Conservation (phyloP, 2,329 filamentous ascomycete genomes). For the Pseudocercospora macadamiae region DNA sequence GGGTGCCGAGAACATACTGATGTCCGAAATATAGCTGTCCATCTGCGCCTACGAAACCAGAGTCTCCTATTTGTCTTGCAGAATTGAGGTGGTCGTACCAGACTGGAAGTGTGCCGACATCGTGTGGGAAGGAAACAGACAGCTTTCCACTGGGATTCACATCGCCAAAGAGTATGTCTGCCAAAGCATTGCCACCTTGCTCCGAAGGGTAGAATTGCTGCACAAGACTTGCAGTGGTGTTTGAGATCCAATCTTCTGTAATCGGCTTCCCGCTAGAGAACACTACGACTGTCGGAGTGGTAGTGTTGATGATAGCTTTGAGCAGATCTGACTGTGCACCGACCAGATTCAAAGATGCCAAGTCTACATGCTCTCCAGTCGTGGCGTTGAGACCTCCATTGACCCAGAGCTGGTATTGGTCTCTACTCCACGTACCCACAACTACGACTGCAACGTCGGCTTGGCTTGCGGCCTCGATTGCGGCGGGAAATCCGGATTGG, state of each 20-base stretch:
- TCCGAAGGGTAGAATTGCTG: conserved; percentile 78
- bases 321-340: conserved; percentile 71
- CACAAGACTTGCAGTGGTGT: conserved; percentile 65
- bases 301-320: conserved; percentile 67
- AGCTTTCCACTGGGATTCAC: conserved; percentile 34
- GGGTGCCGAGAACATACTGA: conserved; percentile 45
- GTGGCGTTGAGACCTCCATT: conserved; percentile 72
- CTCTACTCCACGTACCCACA: conserved; percentile 75
- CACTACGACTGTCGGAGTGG: conserved; percentile 68
- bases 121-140: conserved; percentile 34
- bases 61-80: conserved; percentile 56
- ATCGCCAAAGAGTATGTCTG: conserved; percentile 35
- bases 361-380: conserved; percentile 74
- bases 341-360: conserved; percentile 65
- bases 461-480: conserved; percentile 64
- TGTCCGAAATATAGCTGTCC: conserved; percentile 48
- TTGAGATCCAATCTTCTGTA: conserved; percentile 72
- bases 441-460: conserved; percentile 74
- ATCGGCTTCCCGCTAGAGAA: conserved; percentile 72
- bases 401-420: conserved; percentile 73
- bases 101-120: conserved; percentile 53
- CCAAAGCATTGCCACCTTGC: conserved; percentile 52
- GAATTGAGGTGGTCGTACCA: conserved; percentile 60
- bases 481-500: conserved; percentile 67
- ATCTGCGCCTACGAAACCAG: conserved; percentile 52